These are phyloP conservation scores for Amphirosellinia nigrospora DNA, from an alignment of 495 filamentous ascomycete species.

Conservation along the genomic window DNA sequence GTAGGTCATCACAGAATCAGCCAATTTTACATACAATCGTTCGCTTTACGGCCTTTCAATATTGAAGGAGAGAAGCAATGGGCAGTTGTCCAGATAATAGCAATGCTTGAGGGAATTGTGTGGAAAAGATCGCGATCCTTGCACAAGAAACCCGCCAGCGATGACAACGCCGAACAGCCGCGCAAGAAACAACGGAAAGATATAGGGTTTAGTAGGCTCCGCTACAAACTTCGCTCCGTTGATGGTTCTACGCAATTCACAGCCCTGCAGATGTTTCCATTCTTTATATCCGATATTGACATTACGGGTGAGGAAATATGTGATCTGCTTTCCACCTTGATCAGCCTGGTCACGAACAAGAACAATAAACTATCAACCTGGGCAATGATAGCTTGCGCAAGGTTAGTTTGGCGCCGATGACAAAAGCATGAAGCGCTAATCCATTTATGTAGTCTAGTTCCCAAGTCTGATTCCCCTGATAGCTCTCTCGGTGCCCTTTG, in stretches of 20 bases:
- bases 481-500: slow-evolving; percentile 53
- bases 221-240: slow-evolving; percentile 63
- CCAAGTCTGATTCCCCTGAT: slow-evolving; percentile 32
- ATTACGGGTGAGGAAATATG: slow-evolving; percentile 47
- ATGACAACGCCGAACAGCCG: slow-evolving; percentile 46
- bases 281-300: slow-evolving; percentile 57
- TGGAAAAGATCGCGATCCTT: slow-evolving; percentile 39
- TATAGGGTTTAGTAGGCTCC: slow-evolving; percentile 63
- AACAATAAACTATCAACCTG: slow-evolving; percentile 49
- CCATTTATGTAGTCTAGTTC: slow-evolving; percentile 31
- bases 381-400: slow-evolving; percentile 67
- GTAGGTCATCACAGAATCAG: slow-evolving; percentile 42
- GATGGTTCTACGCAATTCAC: slow-evolving; percentile 64
- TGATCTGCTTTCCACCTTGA: slow-evolving; percentile 44
- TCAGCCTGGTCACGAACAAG: slow-evolving; percentile 45
- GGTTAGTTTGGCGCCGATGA: slow-evolving; percentile 45
- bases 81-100: slow-evolving; percentile 58
- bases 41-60: slow-evolving; percentile 56
- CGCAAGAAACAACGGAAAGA: slow-evolving; percentile 69
- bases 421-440: slow-evolving; percentile 25
- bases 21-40: slow-evolving; percentile 45
- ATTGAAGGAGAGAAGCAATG: slow-evolving; percentile 58
- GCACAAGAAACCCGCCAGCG: slow-evolving; percentile 33
- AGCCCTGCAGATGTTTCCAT: slow-evolving; percentile 80
- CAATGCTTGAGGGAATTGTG: slow-evolving; percentile 54